Base-by-base conservation (phyloP, 1,139 yeast genomes). In the Candida sp. region DNA sequence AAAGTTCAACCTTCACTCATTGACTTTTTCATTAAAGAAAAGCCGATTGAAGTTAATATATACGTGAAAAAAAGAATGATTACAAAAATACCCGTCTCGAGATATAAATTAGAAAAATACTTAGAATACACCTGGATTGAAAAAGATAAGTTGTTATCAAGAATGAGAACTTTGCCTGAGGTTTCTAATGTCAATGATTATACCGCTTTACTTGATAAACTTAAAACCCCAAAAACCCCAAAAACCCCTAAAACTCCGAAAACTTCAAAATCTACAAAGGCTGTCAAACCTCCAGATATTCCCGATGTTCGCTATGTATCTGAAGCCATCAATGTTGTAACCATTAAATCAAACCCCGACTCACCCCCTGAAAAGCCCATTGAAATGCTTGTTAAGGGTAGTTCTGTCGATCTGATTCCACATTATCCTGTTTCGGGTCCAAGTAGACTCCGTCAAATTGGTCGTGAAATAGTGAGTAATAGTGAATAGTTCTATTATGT, bases 111-210 rank as follows among this genome's bases (percentile, higher is more conserved):
- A 35, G 93, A 86, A 51, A 79, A 77, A 56, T 87, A 90, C 84
- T 57, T 88, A 12, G 96, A 88, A 57, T 68, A 68, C 40, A 63
- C 70, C 34, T 88, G 96, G 96, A 61, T 65, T n/a, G 79, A 76
- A 41, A 87, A 87, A 56, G 95, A 87, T 54, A 68, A 59, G 45
- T 41, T 47, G 19, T 44, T 61, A 12, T 34, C 38, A 19, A 22
- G 36, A 15, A 37, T 37, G 39, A 19, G 39, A 5, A 27, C 34
- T 6, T 29, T 37, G 27, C 39, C 39, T 11, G 23, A 29, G 12
- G 21, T 37, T 29, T 25, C 39, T 5, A 37, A 37, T 22, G 39
- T 37, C 5, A 30, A 9, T 19, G 39, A 37, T 5, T 37, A 37
- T 29, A 37, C 39, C 23, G n/a, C 34, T 2, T 12, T 32, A 12